Conservation (phyloP, 257 asterid species). For the Nicotiana tabacum region DNA sequence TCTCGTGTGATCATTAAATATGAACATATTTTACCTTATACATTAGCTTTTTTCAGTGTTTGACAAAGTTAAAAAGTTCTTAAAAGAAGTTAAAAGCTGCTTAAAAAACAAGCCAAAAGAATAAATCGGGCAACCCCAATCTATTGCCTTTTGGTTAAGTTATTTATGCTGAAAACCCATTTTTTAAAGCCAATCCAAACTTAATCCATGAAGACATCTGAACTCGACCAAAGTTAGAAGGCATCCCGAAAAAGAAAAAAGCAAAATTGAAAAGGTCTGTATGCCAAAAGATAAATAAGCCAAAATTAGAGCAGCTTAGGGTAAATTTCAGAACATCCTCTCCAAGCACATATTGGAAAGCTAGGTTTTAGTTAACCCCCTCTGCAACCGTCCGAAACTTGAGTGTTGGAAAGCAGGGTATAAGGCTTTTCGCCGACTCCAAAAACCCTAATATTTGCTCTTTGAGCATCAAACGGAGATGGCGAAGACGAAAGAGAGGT, state of each 20-base stretch:
- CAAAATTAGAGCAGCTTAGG: not conserved
- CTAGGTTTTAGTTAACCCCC: slow-evolving; percentile 3
- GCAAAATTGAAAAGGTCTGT: not conserved
- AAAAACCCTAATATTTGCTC: not conserved
- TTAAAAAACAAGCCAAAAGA: too few relatives aligned
- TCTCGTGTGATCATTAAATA: too few relatives aligned
- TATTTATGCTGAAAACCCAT: too few relatives aligned
- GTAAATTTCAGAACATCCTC: not conserved
- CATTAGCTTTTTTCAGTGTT: too few relatives aligned
- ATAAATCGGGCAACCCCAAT: too few relatives aligned
- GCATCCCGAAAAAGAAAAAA: not conserved
- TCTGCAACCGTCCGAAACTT: not conserved
- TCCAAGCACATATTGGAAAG: not conserved
- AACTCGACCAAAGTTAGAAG: too few relatives aligned
- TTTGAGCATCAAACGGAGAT: slow-evolving; percentile 14
- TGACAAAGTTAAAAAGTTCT: too few relatives aligned
- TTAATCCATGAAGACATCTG: too few relatives aligned
- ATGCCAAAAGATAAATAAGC: not conserved
- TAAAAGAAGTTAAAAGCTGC: too few relatives aligned
- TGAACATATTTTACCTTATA: too few relatives aligned
- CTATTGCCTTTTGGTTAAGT: too few relatives aligned
- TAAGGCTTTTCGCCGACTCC: not conserved
- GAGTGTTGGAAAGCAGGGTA: not conserved
- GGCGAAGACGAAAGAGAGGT: slow-evolving; percentile 73
- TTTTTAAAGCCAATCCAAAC: too few relatives aligned